Evolutionary conservation across 2,329 filamentous ascomycete genomes (phyloP).

Genomic region (Monilinia vaccinii-corymbosi): DNA sequence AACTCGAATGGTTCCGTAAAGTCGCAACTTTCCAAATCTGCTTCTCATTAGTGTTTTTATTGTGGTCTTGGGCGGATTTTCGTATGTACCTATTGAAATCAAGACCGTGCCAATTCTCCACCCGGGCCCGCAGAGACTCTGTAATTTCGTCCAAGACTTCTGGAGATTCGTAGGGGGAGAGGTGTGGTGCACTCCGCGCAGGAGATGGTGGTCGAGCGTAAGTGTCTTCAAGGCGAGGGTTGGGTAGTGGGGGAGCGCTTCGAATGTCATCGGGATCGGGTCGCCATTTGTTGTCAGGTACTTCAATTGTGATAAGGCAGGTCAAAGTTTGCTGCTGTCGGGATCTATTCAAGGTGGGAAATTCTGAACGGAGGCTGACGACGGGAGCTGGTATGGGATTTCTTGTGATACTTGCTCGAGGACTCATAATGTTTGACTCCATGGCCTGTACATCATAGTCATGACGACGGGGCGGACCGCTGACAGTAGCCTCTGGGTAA

Average conservation of each 20-base stretch:
- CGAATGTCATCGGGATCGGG: slow-evolving; percentile 75
- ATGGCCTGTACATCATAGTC: slow-evolving; percentile 96
- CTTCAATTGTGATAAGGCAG: slow-evolving; percentile 88
- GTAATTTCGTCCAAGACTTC: slow-evolving; percentile 78
- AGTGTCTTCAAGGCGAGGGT: slow-evolving; percentile 42
- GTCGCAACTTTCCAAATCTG: slow-evolving; percentile 81
- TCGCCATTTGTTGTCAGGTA: slow-evolving; percentile 85
- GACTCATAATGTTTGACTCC: slow-evolving; percentile 74
- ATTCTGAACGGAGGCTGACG: slow-evolving; percentile 94
- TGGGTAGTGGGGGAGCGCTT: slow-evolving; percentile 36
- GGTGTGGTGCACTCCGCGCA: slow-evolving; percentile 39
- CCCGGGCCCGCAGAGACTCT: slow-evolving; percentile 72
- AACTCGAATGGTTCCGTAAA: slow-evolving; percentile 84
- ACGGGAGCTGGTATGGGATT: slow-evolving; percentile 86
- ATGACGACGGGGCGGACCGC: slow-evolving; percentile 61
- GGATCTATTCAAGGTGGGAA: slow-evolving; percentile 84
- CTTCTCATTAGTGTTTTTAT: slow-evolving; percentile 24
- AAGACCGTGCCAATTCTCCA: slow-evolving; percentile 97
- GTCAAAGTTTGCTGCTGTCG: slow-evolving; percentile 92
- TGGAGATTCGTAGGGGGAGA: slow-evolving; percentile 64
- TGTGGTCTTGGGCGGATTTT: neutral
- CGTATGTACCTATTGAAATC: slow-evolving; percentile 66
- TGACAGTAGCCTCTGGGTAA: slow-evolving; percentile 68
- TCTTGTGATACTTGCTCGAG: slow-evolving; percentile 55
- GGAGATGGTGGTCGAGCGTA: slow-evolving; percentile 52